Conservation (phyloP, 176 grass and related monocot species). For the Hyparrhenia diplandra region DNA sequence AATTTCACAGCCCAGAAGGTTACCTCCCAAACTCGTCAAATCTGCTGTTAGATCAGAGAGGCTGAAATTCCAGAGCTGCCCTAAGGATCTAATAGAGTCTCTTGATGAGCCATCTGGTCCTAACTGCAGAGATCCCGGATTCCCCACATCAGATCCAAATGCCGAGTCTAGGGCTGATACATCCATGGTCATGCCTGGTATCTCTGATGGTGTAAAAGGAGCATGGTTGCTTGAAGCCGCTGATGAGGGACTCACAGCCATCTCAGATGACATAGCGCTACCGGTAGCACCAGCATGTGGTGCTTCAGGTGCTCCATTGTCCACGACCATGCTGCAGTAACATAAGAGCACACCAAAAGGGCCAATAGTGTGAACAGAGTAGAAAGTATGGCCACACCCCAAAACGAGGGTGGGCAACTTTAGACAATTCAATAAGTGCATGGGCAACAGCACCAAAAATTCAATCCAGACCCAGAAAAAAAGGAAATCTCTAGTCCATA, state of each 20-base stretch:
- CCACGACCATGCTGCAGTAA: constrained; percentile 66
- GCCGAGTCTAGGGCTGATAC: constrained; percentile 64
- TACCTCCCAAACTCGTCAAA: constrained; percentile 94
- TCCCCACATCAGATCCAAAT: constrained; percentile 63
- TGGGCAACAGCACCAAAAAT: neutral
- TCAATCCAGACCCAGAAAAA: neutral
- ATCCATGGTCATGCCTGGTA: constrained; percentile 85
- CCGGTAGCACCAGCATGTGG: constrained; percentile 42
- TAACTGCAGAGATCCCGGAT: constrained; percentile 62
- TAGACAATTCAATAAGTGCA: neutral
- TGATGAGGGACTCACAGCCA: constrained; percentile 88
- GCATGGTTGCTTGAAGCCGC: constrained; percentile 88
- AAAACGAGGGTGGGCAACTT: neutral
- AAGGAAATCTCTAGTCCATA: neutral
- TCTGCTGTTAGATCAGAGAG: constrained; percentile 91
- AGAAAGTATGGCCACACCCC: neutral
- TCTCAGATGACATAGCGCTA: constrained; percentile 76
- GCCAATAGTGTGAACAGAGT: neutral
- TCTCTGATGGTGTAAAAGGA: constrained; percentile 79
- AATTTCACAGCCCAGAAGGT: neutral
- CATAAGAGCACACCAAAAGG: constrained; percentile 2
- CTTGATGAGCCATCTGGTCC: constrained; percentile 74
- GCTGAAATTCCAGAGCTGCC: constrained; percentile 97
- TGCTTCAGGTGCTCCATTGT: constrained; percentile 45
- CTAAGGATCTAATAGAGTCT: constrained; percentile 79